Percentiles rank a stretch among this genome's conserved stretches.
phyloP scores from a whole-genome alignment of 441 rosid species.

The Breynia disticha region DNA sequence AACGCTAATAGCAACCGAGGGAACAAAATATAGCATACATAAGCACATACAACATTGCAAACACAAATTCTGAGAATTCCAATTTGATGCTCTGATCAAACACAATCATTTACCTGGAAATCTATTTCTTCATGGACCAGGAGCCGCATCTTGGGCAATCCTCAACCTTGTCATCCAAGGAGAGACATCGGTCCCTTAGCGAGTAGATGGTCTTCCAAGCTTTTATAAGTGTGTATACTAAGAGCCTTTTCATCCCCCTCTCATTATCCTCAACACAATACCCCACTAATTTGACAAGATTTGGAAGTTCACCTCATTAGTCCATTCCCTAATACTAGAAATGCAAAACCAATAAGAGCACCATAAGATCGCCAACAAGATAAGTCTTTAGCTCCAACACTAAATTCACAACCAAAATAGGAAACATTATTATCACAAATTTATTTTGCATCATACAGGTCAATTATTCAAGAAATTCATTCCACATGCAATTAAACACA shows the following conservation, averaged over 20 bases:
- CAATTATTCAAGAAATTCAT: no score
- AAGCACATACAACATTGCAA: not conserved
- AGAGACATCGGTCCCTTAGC: slow-evolving; percentile 39
- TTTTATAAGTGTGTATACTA: slow-evolving; percentile 80
- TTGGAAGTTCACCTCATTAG: slow-evolving; percentile 91
- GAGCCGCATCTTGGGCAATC: slow-evolving; percentile 84
- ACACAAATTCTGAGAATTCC: not conserved
- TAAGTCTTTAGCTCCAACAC: not conserved
- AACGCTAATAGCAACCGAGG: not conserved
- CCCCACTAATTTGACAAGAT: slow-evolving; percentile 86
- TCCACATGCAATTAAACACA: no score
- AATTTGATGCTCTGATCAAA: not conserved
- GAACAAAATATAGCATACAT: not conserved
- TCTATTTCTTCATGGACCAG: slow-evolving; percentile 98
- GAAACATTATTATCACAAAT: no score
- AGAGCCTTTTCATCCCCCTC: slow-evolving; percentile 82
- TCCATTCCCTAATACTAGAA: slow-evolving; percentile 86
- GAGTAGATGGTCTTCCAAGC: slow-evolving; percentile 82
- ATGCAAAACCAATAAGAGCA: slow-evolving; percentile 19
- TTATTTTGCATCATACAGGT: no score
- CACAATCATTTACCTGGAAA: slow-evolving; percentile 51
- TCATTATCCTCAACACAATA: slow-evolving; percentile 94
- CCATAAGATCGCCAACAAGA: slow-evolving; percentile 14
- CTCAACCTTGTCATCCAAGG: slow-evolving; percentile 62
- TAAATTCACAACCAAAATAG: no score